Evolutionary conservation across 106 monocot species (phyloP).

Genomic region (Ottelia alismoides): DNA sequence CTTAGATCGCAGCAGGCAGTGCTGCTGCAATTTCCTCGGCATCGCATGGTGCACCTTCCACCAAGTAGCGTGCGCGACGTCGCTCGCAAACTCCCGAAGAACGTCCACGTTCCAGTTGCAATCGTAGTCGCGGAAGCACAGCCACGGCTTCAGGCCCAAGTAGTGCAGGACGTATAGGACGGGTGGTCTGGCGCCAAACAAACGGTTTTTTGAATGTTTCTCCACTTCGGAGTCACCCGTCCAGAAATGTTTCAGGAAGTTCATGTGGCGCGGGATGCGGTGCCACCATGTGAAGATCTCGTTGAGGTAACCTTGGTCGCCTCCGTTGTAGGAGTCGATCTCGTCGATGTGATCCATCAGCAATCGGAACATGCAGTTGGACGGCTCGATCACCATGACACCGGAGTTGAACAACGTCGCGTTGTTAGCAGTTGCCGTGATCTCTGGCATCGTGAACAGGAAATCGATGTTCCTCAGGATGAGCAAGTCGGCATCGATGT

Average conservation of each 20-base stretch:
- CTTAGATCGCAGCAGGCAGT: background rate
- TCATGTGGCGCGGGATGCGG: background rate
- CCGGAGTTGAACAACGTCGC: conserved; percentile 1
- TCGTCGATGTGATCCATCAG: background rate
- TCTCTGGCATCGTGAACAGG: background rate
- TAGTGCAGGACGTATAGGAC: background rate
- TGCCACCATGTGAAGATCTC: conserved; percentile 3
- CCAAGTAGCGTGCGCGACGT: background rate
- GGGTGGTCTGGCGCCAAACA: too few relatives aligned
- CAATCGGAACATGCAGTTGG: background rate
- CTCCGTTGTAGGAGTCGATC: conserved; percentile 4
- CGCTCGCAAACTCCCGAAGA: background rate
- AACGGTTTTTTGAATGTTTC: background rate
- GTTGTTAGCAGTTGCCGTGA: background rate
- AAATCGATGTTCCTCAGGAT: background rate
- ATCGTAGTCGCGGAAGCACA: conserved; percentile 3
- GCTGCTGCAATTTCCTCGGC: background rate
- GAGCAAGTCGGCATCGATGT: background rate
- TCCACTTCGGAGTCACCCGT: too few relatives aligned
- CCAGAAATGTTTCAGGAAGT: conserved; percentile 5
- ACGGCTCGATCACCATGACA: conserved; percentile 1
- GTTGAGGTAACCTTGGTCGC: conserved; percentile 4
- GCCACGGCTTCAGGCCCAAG: conserved; percentile 1
- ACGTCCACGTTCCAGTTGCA: conserved; percentile 1
- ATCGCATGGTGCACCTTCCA: background rate